phyloP scores from a whole-genome alignment of 2,329 filamentous ascomycete species.

The Pseudogymnoascus sp. region DNA sequence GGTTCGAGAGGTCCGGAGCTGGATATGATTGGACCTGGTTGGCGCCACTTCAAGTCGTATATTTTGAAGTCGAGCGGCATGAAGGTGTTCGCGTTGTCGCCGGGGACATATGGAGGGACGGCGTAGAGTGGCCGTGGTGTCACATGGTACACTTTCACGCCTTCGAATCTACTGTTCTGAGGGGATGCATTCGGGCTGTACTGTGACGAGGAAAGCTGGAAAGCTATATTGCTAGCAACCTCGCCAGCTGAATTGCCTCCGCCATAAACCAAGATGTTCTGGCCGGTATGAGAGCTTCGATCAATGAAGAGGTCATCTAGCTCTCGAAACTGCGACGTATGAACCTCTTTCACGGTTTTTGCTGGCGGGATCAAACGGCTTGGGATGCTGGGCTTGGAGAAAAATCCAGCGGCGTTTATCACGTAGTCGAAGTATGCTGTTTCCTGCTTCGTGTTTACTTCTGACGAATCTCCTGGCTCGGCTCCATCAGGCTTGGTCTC shows the following conservation, averaged over 20 bases:
- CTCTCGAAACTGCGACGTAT: not conserved
- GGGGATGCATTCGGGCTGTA: conserved; percentile 13
- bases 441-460: not conserved
- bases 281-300: not conserved
- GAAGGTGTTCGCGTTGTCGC: conserved; percentile 37
- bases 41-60: conserved; percentile 59
- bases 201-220: conserved; percentile 32
- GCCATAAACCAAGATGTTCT: conserved; percentile 2
- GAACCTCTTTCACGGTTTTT: not conserved
- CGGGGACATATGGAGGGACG: not conserved
- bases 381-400: not conserved
- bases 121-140: not conserved
- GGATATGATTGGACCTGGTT: conserved; percentile 49
- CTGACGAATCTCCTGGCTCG: not conserved
- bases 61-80: conserved; percentile 64
- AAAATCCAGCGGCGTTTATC: not conserved
- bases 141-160: not conserved
- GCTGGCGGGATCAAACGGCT: not conserved
- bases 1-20: conserved; percentile 54
- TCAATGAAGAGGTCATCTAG: not conserved
- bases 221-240: conserved; percentile 8
- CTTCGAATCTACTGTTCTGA: not conserved
- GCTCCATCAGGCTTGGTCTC: not conserved
- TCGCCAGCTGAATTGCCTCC: conserved; percentile 12
- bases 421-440: not conserved